Evolutionary conservation across 768 basidiomycete species (phyloP), one percentile per base, ranked within the genome.

Genomic region (Xerocomus potaroensis): DNA sequence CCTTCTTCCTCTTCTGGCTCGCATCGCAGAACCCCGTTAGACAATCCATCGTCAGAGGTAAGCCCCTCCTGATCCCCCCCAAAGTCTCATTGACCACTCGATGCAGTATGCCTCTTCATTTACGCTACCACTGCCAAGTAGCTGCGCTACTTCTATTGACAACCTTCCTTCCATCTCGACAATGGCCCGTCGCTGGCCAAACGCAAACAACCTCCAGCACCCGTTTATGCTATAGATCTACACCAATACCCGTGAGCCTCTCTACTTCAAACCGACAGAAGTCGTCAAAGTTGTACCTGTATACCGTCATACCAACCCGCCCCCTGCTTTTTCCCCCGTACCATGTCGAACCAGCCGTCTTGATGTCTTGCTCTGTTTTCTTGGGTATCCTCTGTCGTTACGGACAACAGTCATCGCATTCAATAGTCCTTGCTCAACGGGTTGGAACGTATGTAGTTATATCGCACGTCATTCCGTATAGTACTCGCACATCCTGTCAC

Each of bases 131-230:
- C 5, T 55, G 19, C 43, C 59, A 19, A 56, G 52, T 52, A 58
- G 54, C 55, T 68, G 64, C 36, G 49, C 61, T 53, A 54, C 64
- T n/a, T 52, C 64, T 4, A 53, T 65, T 16, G 64, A 65, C 38
- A 66, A 64, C 47, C 59, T 66, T 9, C 64, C 64, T 0, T 55
- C 66, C 38, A 69, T 68, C 40, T 67, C 69, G 3, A 56, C 66
- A 2, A 56, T 71, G 56, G 56, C 61, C n/a, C 62, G 69, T 31
- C 64, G 69, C 16, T 70, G 69, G 69, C 63, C 70, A 2, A 58
- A 53, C 33, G 57, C 69, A n/a, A 55, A 63, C 5, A 65, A 52
- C 16, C 54, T 62, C 22, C 66, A 66, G 21, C 57, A 65, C 16
- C 61, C 62, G 9, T 70, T 70, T 15, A 56, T 69, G 54, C 50